Conservation (phyloP, 768 basidiomycete genomes). For the Mycena latifolia region DNA sequence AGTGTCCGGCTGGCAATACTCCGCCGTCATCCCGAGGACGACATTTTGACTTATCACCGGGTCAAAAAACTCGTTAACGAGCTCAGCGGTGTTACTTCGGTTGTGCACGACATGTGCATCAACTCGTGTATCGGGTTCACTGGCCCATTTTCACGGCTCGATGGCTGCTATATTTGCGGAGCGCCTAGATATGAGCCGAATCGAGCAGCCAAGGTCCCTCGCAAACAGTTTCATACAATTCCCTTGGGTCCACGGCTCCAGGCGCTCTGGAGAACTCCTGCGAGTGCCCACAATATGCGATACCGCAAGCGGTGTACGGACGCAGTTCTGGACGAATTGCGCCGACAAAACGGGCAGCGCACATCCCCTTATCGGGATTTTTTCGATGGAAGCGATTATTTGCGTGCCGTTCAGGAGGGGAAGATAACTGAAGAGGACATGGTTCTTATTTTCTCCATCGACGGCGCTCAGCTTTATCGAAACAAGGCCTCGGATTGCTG, state of each 20-base stretch:
- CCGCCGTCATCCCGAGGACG: background rate
- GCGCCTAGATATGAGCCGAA: background rate
- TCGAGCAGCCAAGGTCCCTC: background rate
- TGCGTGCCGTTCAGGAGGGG: conserved; percentile 36
- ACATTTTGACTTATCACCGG: background rate
- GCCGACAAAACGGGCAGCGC: background rate
- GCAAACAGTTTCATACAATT: background rate
- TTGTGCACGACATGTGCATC: background rate
- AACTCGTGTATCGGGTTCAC: background rate
- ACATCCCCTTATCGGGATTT: conserved; percentile 40
- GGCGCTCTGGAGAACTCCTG: background rate
- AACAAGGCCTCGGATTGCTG: conserved; percentile 35
- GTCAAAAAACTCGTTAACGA: background rate
- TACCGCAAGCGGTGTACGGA: background rate
- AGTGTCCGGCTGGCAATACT: background rate
- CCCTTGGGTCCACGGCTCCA: background rate
- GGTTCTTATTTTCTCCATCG: conserved; percentile 36
- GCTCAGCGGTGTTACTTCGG: background rate
- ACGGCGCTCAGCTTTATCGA: conserved; percentile 44
- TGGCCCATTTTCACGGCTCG: background rate
- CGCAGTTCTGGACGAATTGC: background rate
- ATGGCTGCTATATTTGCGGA: background rate
- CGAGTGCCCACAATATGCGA: background rate
- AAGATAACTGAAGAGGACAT: conserved; percentile 40
- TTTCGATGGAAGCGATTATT: conserved; percentile 44